A percentile compares a stretch with the other conserved stretches of the same genome.
phyloP scores from a whole-genome alignment of 2,329 filamentous ascomycete species.

The Ustilaginoidea virens region DNA sequence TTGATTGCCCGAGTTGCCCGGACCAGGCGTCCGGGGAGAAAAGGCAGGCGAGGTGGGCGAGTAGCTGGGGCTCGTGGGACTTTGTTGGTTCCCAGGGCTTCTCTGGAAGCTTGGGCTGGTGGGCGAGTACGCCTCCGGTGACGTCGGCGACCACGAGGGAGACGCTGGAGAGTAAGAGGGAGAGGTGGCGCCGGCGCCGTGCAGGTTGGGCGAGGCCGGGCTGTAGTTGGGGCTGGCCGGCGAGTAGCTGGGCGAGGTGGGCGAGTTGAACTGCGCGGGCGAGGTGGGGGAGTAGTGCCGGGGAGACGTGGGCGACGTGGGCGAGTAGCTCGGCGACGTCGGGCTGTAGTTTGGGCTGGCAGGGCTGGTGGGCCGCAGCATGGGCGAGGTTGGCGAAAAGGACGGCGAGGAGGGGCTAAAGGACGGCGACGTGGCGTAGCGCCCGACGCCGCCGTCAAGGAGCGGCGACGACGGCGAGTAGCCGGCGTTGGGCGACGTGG shows the following conservation, averaged over 20 bases:
- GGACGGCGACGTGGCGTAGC: constrained; percentile 42
- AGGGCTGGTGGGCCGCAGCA: constrained; percentile 37
- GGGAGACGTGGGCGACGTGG: constrained; percentile 41
- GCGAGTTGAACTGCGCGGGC: constrained; percentile 56
- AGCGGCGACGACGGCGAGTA: constrained; percentile 67
- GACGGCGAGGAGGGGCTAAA: constrained; percentile 50
- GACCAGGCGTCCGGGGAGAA: constrained; percentile 29
- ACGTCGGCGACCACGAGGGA: constrained; percentile 66
- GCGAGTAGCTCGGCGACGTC: constrained; percentile 50
- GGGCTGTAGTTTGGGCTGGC: constrained; percentile 48
- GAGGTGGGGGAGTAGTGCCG: constrained; percentile 54
- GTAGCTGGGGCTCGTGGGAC: constrained; percentile 55
- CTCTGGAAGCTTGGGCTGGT: constrained; percentile 46
- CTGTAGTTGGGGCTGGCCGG: constrained; percentile 58
- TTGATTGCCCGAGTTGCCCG: constrained; percentile 26
- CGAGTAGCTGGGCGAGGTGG: constrained; percentile 59
- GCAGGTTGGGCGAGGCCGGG: constrained; percentile 46
- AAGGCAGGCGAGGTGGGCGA: constrained; percentile 44
- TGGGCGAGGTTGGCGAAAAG: constrained; percentile 47
- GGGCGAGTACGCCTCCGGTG: constrained; percentile 46
- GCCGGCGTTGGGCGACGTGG: constrained; percentile 55
- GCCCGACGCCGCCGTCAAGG: constrained; percentile 35
- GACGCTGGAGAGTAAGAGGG: constrained; percentile 55
- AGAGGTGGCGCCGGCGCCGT: constrained; percentile 29
- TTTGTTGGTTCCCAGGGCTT: constrained; percentile 37